Evolutionary conservation across 805 yeast genomes (phyloP), one percentile per base, ranked within the genome.

Genomic region (Zygosaccharomyces kombuchaensis): DNA sequence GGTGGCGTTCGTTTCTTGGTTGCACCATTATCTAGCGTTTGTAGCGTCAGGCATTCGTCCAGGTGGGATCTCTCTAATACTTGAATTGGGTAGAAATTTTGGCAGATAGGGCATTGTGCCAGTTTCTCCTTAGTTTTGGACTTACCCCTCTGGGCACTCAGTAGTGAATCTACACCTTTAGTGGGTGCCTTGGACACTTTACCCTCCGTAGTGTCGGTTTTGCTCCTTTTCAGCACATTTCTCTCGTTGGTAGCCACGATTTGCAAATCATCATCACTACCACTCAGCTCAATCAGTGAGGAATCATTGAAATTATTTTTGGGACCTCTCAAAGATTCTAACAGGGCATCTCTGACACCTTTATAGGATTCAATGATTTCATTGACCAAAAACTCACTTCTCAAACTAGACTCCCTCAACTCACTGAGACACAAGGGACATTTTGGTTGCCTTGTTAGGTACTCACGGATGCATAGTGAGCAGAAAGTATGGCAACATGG

Each of bases 401-500:
- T 74, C 38, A 90, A 65, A 52, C 77, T 76, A 40, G 90, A 80
- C 50, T 86, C 90, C 58, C 80, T 77, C 25, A 82, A 76, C 54
- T 82, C 86, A 21, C 76, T 72, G 19, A 82, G 74, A 62, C 97
- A 90, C 41, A 86, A 66, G 0, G 97, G 96, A 58, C 97, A 90
- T 47, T 74, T 69, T 14, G 76, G 74, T 25, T 76, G 77, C 31
- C 65, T 65, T n/a, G 79, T 68, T 32, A 90, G 66, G 51, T 83
- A 79, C 50, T 84, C 77, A 47, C 96, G 72, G 23, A 90, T 85
- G 62, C 98, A 90, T 10, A 81, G 73, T 0, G 96, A 87, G 65
- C 98, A 90, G 62, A 88, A 90, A 0, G 90, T 82, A 63, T 90
- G 97, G 30, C 86, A 83, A 69, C 98, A 90, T 2, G 83, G 76